Conservation (phyloP, 371 early-diverging fungal species). For the Mortierella sp. region DNA sequence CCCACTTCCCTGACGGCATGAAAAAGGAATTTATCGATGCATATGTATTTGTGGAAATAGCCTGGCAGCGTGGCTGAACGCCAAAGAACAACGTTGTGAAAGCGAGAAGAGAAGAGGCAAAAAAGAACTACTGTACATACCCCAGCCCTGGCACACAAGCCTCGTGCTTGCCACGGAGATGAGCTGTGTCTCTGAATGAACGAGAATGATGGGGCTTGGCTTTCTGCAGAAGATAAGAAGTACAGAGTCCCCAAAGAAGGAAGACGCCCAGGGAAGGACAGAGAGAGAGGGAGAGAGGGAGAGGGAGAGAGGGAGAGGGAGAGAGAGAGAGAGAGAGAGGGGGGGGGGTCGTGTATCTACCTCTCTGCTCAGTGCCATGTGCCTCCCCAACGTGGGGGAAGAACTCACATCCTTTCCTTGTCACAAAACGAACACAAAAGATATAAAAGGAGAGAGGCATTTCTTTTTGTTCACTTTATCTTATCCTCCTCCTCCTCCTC, state of each 20-base stretch:
- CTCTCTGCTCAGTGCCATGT: background rate
- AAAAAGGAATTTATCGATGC: background rate
- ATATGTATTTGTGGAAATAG: background rate
- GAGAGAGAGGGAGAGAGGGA: no score
- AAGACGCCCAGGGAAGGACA: no score
- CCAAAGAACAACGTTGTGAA: background rate
- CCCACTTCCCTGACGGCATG: background rate
- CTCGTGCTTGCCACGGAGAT: background rate
- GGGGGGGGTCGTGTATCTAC: background rate
- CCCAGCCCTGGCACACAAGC: no score
- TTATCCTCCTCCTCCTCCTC: background rate
- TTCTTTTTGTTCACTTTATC: slow-evolving; percentile 2
- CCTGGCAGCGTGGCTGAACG: background rate
- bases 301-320: no score
- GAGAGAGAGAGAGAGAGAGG: no score
- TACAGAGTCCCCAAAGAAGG: background rate
- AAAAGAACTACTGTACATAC: no score
- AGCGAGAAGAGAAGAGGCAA: no score
- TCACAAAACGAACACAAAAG: background rate
- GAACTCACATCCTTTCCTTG: background rate
- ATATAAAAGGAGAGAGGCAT: background rate
- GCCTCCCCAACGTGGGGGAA: background rate
- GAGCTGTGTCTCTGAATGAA: background rate
- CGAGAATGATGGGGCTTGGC: background rate
- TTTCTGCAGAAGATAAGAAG: no score